Evolutionary conservation across 2,329 filamentous ascomycete genomes (phyloP).

Genomic region (Chrysosporium keratinophilum): DNA sequence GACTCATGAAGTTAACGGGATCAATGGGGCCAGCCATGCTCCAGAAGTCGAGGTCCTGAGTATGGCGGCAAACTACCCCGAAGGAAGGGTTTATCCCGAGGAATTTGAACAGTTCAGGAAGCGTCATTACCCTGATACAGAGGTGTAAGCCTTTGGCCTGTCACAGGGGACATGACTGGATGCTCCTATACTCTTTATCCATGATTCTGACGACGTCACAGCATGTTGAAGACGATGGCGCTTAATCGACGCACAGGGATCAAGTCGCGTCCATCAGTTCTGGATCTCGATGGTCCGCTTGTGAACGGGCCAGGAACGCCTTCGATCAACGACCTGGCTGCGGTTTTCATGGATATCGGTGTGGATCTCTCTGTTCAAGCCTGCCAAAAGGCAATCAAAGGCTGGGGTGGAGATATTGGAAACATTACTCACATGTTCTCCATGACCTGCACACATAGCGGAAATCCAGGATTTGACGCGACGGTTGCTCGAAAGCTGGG

Average conservation of each 20-base stretch:
- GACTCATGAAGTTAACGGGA: background rate
- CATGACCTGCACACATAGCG: slow-evolving; percentile 4
- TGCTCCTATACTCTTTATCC: background rate
- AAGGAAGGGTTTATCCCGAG: background rate
- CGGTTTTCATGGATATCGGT: background rate
- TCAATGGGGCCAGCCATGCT: background rate
- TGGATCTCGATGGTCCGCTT: background rate
- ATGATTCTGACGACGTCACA: background rate
- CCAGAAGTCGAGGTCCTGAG: background rate
- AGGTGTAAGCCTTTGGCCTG: background rate
- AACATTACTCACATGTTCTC: slow-evolving; percentile 6
- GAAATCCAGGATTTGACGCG: slow-evolving; percentile 3
- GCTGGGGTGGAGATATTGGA: background rate
- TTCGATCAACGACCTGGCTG: slow-evolving; percentile 5
- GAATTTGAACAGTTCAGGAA: slow-evolving; percentile 5
- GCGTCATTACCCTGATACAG: slow-evolving; percentile 5
- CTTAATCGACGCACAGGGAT: slow-evolving; percentile 4
- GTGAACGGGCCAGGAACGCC: background rate
- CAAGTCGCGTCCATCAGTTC: slow-evolving; percentile 1
- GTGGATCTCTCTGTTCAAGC: slow-evolving; percentile 2
- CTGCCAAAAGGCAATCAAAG: background rate
- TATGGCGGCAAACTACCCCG: slow-evolving; percentile 5
- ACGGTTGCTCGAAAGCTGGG: background rate
- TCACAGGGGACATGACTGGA: background rate
- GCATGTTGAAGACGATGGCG: slow-evolving; percentile 5